phyloP scores from a whole-genome alignment of 305 asterid genomes.

The Solanum hybrid region DNA sequence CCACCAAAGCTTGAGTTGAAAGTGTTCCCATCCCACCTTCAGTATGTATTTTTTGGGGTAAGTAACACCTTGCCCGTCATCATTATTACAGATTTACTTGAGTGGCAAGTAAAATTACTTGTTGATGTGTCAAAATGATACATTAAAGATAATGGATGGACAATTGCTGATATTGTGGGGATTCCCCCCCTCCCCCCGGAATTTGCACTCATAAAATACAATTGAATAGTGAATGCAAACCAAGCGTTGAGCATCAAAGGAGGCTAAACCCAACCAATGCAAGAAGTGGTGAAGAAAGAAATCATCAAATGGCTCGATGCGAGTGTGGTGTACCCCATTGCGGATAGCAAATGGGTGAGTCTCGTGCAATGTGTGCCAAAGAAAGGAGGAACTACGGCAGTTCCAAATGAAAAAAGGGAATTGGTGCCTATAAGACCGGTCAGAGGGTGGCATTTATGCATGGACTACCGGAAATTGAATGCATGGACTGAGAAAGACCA shows the following conservation, averaged over 20 bases:
- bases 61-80: not conserved
- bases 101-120: not conserved
- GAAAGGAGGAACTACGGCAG: not conserved
- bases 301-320: not conserved
- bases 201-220: not conserved
- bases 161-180: not conserved
- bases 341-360: not conserved
- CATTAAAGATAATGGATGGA: not conserved
- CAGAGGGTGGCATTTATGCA: not conserved
- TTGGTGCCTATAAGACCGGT: too few species aligned
- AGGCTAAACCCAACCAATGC: not conserved
- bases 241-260: too few species aligned
- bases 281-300: not conserved
- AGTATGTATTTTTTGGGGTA: not conserved
- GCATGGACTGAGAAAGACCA: not conserved
- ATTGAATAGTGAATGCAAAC: not conserved
- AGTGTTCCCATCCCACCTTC: not conserved
- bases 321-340: too few species aligned
- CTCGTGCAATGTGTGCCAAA: not conserved
- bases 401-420: too few species aligned
- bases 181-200: rapidly evolving
- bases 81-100: too few species aligned
- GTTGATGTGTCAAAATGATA: not conserved
- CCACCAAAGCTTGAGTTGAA: not conserved
- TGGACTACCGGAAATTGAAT: not conserved